These are phyloP conservation scores for Eucalyptus sp. DNA, from an alignment of 345 rosid species.

Conservation along the genomic window DNA sequence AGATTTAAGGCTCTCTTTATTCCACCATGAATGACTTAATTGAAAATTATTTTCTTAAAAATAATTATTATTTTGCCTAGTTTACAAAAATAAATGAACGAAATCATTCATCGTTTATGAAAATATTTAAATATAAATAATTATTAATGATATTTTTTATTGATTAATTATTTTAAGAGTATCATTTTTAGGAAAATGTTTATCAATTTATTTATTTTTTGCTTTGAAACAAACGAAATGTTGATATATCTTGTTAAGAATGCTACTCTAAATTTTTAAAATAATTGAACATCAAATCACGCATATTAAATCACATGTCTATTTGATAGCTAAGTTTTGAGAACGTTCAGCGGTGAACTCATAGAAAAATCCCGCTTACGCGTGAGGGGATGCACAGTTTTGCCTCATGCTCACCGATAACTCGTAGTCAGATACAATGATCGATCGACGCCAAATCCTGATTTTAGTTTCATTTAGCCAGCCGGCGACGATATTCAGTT, in stretches of 20 bases:
- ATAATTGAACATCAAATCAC: rapidly evolving
- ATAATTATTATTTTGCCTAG: rapidly evolving
- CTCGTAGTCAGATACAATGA: rapidly evolving
- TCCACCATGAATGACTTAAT: rapidly evolving
- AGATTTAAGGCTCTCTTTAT: rapidly evolving
- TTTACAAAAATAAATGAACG: rapidly evolving
- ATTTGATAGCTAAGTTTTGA: rapidly evolving
- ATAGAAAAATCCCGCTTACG: rapidly evolving
- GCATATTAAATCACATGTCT: rapidly evolving
- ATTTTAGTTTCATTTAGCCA: no score
- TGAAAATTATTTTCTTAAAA: rapidly evolving
- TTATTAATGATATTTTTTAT: rapidly evolving
- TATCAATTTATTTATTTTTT: rapidly evolving
- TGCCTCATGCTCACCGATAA: rapidly evolving
- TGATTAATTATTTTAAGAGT: no score
- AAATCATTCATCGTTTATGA: rapidly evolving
- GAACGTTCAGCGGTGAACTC: rapidly evolving
- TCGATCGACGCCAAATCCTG: rapidly evolving
- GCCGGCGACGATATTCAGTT: rapidly evolving
- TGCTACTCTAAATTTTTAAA: rapidly evolving
- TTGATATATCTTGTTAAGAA: background rate
- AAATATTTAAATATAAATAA: no score
- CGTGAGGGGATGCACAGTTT: rapidly evolving
- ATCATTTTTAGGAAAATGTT: rapidly evolving
- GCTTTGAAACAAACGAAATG: rapidly evolving